These are phyloP conservation scores for Symbiodinium natans DNA, from an alignment of 73 alveolate genomes.

Conservation along the genomic window DNA sequence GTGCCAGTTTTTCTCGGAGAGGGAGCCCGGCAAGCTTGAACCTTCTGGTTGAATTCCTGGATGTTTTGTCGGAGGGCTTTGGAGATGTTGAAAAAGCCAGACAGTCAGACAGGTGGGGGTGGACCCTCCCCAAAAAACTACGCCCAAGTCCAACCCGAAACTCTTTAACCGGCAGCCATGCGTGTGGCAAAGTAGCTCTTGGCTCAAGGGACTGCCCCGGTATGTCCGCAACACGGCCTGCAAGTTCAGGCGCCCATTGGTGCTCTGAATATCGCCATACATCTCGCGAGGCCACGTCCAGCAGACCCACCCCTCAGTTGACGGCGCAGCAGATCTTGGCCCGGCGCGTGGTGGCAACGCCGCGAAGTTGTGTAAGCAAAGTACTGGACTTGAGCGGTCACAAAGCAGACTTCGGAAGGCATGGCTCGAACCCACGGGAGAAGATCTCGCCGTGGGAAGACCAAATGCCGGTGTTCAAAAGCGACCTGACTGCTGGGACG, in stretches of 20 bases:
- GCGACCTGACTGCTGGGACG: conserved; percentile 42
- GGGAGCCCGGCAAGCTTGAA: too few species aligned
- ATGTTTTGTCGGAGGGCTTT: neutral
- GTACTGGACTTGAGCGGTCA: neutral
- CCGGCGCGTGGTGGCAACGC: conserved; percentile 28
- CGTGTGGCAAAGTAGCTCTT: too few species aligned
- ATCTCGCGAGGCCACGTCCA: neutral
- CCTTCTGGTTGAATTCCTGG: neutral
- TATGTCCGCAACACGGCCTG: too few species aligned
- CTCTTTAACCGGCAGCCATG: too few species aligned
- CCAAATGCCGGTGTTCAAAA: conserved; percentile 27
- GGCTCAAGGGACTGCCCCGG: too few species aligned
- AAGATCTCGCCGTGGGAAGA: conserved; percentile 22
- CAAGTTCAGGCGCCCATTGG: conserved; percentile 35
- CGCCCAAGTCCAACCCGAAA: too few species aligned
- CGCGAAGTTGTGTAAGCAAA: conserved; percentile 47
- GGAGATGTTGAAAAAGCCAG: too few species aligned
- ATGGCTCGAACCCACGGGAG: conserved; percentile 55
- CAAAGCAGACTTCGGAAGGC: conserved; percentile 29
- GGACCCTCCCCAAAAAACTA: too few species aligned
- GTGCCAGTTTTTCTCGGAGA: too few species aligned
- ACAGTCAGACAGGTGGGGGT: too few species aligned
- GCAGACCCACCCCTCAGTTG: conserved; percentile 1
- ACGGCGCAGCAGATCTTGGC: conserved; percentile 52
- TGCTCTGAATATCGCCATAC: conserved; percentile 10